Percentiles rank a stretch among this genome's conserved stretches.
phyloP scores from a whole-genome alignment of 75 land plant genomes.

The Sequoia sempervirens region DNA sequence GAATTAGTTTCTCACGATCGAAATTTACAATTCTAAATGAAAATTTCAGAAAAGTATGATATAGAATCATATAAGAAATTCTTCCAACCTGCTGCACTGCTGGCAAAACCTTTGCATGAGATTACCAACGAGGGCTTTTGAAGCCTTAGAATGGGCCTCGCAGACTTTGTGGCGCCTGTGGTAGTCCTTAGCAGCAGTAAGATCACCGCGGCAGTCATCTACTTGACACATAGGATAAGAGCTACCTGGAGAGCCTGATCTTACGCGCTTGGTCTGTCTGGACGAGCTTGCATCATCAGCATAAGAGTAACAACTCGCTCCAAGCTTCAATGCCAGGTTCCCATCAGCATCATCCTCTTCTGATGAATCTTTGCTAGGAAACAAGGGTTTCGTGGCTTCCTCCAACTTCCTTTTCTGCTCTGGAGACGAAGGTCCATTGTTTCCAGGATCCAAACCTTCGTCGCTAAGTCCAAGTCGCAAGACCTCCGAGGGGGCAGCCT shows the following conservation, averaged over 20 bases:
- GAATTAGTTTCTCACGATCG: too few species aligned
- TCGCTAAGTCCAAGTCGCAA: slow-evolving; percentile 6
- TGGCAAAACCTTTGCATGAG: slow-evolving; percentile 94
- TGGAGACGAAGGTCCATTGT: neutral
- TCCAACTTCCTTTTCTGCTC: slow-evolving; percentile 12
- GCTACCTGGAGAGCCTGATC: slow-evolving; percentile 48
- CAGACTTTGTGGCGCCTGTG: slow-evolving; percentile 95
- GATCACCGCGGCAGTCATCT: slow-evolving; percentile 80
- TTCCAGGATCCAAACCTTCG: neutral
- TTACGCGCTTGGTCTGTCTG: slow-evolving; percentile 46
- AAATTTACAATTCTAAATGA: neutral
- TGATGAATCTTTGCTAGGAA: neutral
- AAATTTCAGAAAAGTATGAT: neutral
- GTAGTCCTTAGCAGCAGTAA: slow-evolving; percentile 78
- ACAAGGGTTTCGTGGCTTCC: slow-evolving; percentile 2
- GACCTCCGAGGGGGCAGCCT: neutral
- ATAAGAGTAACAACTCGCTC: slow-evolving; percentile 10
- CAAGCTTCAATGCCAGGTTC: slow-evolving; percentile 34
- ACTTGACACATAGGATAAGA: slow-evolving; percentile 81
- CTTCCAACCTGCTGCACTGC: slow-evolving; percentile 85
- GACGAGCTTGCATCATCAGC: slow-evolving; percentile 24
- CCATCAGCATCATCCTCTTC: slow-evolving; percentile 21
- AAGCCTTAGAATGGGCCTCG: slow-evolving; percentile 80
- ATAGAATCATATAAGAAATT: neutral
- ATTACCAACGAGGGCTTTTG: slow-evolving; percentile 63